These are phyloP conservation scores for Melanomma pulvis-pyrius DNA, from an alignment of 495 filamentous ascomycete genomes.

Conservation along the genomic window DNA sequence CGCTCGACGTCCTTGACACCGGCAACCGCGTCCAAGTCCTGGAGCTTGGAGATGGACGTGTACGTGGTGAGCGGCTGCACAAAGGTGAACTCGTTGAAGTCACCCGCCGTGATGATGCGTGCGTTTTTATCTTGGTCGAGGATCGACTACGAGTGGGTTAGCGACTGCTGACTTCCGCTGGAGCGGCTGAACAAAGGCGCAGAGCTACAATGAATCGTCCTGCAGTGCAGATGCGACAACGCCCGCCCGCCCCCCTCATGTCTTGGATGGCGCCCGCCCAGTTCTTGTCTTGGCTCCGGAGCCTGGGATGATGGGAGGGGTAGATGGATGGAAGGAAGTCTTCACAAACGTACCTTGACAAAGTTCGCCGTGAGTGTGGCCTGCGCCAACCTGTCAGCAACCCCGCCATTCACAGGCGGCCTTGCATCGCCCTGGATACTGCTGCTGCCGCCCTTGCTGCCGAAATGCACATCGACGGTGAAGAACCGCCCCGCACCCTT, in stretches of 20 bases:
- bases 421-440: conserved; percentile 59
- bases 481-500: conserved; percentile 50
- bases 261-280: too few relatives aligned
- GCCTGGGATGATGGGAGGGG: neutral
- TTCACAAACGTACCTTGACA: conserved; percentile 22
- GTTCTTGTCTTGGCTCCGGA: neutral
- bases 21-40: conserved; percentile 58
- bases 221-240: neutral
- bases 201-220: neutral
- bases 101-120: conserved; percentile 55
- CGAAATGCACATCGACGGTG: conserved; percentile 64
- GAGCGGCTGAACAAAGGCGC: neutral
- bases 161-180: neutral
- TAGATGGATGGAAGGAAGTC: neutral
- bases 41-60: conserved; percentile 46
- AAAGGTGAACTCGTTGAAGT: conserved; percentile 68
- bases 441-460: conserved; percentile 59
- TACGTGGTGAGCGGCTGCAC: conserved; percentile 56
- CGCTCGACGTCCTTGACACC: conserved; percentile 53
- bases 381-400: conserved; percentile 53
- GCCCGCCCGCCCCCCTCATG: conserved; percentile 15
- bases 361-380: conserved; percentile 53
- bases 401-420: conserved; percentile 62
- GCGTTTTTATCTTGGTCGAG: conserved; percentile 50
- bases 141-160: conserved; percentile 38